Evolutionary conservation across 345 rosid species (phyloP), one percentile per base, ranked within the genome.

Genomic region (Gossypium bickii): DNA sequence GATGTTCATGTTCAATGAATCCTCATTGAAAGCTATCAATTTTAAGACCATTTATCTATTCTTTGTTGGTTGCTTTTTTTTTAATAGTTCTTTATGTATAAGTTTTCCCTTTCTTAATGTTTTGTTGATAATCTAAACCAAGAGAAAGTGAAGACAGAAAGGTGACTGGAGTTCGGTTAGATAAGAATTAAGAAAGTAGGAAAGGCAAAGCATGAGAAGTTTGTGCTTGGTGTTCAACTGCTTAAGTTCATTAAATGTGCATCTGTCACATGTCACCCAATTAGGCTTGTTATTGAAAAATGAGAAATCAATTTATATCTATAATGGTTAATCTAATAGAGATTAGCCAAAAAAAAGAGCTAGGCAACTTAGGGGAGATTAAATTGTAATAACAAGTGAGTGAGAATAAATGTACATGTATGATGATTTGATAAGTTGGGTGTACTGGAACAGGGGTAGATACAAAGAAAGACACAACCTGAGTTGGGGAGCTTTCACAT

Each of bases 381-480:
- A 22, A 49, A 74, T 47, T 61, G 12, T 16, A 2, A 25, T 25
- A 27, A 29, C 57, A 12, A 67, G 41, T 61, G 41, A 25, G 34
- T 63, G 62, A 38, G 58, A 60, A 38, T 60, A 29, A 57, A 27
- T 62, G 41, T 38, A 11, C 38, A 52, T 73, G 72, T 25, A 25
- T 74, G 20, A 48, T n/a, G 41, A 27, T 60, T 34, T 49, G 51
- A 20, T 62, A 47, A 16, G 70, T 49, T 48, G 68, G 75, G 59
- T 74, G 48, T 62, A 22, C 34, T 60, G 69, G 55, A 60, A 27
- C 71, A 34, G 77, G 52, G 77, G 49, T 48, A 15, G 53, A n/a
- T 52, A 49, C 62, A 20, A 67, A 48, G 38, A 52, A 52, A 25
- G 71, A 64, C 22, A 29, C 60, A 29, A 64, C 49, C 58, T 45